Evolutionary conservation across 371 early-diverging fungal genomes (phyloP).

Genomic region (Mucor lusitanicus): DNA sequence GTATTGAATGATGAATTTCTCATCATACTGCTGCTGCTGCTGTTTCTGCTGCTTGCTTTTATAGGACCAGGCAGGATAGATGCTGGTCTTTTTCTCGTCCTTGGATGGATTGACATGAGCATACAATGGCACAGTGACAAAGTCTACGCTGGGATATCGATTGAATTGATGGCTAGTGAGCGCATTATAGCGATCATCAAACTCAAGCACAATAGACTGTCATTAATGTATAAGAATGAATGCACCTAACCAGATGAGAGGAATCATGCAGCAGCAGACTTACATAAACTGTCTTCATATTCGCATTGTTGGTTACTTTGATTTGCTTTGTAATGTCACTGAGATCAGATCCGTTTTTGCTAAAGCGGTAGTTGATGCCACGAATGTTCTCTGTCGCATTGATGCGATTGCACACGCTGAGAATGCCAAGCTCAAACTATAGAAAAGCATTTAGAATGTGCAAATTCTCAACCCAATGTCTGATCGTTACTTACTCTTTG

Average conservation of each 20-base stretch:
- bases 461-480: background rate
- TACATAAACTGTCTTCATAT: conserved; percentile 21
- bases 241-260: background rate
- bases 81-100: background rate
- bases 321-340: conserved; percentile 12
- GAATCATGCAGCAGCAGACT: conserved; percentile 5
- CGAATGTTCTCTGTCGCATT: conserved; percentile 55
- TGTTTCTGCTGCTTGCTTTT: background rate
- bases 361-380: conserved; percentile 44
- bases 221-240: background rate
- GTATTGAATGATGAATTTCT: conserved; percentile 20
- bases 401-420: conserved; percentile 35
- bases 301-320: background rate
- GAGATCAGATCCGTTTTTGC: conserved; percentile 27
- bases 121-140: conserved; percentile 29
- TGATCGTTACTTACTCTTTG: conserved; percentile 19
- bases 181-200: conserved; percentile 35
- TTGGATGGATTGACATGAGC: conserved; percentile 15
- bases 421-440: conserved; percentile 43
- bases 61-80: background rate
- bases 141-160: conserved; percentile 25
- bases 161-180: conserved; percentile 26
- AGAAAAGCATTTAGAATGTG: background rate
- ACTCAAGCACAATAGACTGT: conserved; percentile 31
- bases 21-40: conserved; percentile 16